phyloP scores from a whole-genome alignment of 1,284 basidiomycete species.

The Boletellus deceptivus region DNA sequence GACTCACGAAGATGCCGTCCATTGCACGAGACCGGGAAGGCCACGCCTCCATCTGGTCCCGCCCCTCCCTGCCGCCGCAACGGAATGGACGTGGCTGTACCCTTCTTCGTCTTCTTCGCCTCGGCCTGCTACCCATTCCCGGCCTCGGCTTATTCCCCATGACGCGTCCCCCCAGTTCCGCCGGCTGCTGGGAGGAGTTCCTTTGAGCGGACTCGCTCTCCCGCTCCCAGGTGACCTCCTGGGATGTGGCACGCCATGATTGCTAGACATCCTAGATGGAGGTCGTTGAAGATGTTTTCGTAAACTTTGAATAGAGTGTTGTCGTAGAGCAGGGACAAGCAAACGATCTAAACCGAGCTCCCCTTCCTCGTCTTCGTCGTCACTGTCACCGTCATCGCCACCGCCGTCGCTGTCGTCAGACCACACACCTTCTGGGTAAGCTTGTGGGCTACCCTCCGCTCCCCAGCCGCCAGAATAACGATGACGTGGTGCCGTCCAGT shows the following conservation, averaged over 20 bases:
- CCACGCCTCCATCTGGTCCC: conserved; percentile 23
- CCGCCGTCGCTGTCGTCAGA: conserved; percentile 21
- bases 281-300: conserved; percentile 52
- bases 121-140: conserved; percentile 19
- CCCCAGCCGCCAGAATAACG: conserved; percentile 27
- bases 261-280: conserved; percentile 1
- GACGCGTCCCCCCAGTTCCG: conserved; percentile 23
- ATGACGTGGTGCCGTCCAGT: conserved; percentile 31
- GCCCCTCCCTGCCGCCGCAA: conserved; percentile 11
- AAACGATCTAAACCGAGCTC: conserved; percentile 65
- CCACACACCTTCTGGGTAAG: conserved; percentile 19
- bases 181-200: conserved; percentile 2
- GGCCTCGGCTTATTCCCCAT: conserved; percentile 23
- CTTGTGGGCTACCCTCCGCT: conserved; percentile 19
- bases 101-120: conserved; percentile 29
- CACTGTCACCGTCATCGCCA: conserved; percentile 23
- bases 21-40: conserved; percentile 29
- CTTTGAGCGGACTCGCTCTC: conserved; percentile 19
- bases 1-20: conserved; percentile 26
- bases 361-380: conserved; percentile 53
- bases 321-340: conserved; percentile 67
- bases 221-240: conserved; percentile 17
- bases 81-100: conserved; percentile 13
- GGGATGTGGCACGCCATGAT: conserved; percentile 7
- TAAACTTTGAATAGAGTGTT: conserved; percentile 66